Evolutionary conservation across 169 alveolate genomes (phyloP).

Genomic region (Cryptosporidium sp.): DNA sequence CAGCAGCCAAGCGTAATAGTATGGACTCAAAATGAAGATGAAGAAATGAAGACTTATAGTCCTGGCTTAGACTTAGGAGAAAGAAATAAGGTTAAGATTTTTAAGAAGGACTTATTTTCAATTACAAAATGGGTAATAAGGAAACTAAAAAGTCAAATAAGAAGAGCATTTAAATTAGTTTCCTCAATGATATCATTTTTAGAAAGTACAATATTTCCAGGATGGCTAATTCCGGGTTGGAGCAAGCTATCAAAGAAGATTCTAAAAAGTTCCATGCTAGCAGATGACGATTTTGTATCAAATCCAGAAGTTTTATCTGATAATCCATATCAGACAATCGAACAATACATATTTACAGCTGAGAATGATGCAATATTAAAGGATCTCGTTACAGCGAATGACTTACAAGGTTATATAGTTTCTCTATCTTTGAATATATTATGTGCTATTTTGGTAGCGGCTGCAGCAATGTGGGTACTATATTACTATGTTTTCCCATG

Average conservation of each 20-base stretch:
- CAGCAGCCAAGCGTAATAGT: conserved; percentile 60
- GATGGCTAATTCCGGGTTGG: conserved; percentile 58
- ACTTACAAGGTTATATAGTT: conserved; percentile 54
- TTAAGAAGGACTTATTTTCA: not conserved
- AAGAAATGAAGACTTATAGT: not conserved
- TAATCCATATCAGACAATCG: not conserved
- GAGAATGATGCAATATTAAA: conserved; percentile 57
- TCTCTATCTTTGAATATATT: conserved; percentile 32
- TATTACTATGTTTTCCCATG: conserved; percentile 66
- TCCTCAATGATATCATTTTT: not conserved
- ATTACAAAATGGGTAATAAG: not conserved
- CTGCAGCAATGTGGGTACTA: conserved; percentile 59
- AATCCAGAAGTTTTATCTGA: not conserved
- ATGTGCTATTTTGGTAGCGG: conserved; percentile 55
- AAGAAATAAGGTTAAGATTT: not conserved
- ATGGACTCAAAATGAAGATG: conserved; percentile 29
- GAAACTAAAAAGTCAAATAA: not conserved
- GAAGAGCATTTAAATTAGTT: not conserved
- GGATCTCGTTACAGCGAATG: conserved; percentile 63
- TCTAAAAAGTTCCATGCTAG: conserved; percentile 29
- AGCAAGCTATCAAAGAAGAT: conserved; percentile 30
- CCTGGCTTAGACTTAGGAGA: not conserved
- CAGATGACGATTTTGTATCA: conserved; percentile 26
- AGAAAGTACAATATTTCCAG: conserved; percentile 9
- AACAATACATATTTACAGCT: conserved; percentile 46